Conservation (phyloP, 192 early-diverging fungal species). For the Entophlyctis helioformis region DNA sequence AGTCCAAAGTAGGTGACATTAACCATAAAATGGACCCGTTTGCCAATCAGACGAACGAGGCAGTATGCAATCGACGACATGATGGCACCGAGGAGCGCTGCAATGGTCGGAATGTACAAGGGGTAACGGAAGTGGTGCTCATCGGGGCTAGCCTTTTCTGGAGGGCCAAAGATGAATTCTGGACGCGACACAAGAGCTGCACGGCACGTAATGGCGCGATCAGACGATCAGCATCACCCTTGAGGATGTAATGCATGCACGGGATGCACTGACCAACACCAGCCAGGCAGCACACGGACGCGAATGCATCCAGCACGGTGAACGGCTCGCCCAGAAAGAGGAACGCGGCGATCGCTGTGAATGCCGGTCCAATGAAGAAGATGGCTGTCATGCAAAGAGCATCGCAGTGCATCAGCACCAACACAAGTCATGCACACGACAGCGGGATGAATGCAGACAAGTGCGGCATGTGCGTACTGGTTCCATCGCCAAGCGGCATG, state of each 20-base stretch:
- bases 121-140: too few relatives aligned
- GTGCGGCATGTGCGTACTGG: conserved; percentile 16
- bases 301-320: conserved; percentile 37
- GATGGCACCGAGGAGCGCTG: too few relatives aligned
- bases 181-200: conserved; percentile 7
- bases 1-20: conserved; percentile 70
- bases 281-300: conserved; percentile 39
- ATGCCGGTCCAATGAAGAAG: conserved; percentile 67
- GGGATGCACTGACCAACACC: too few relatives aligned
- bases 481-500: conserved; percentile 62
- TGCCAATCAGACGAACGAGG: conserved; percentile 59
- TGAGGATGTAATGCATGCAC: too few relatives aligned
- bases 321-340: conserved; percentile 53
- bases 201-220: too few relatives aligned
- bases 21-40: conserved; percentile 59
- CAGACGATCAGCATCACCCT: too few relatives aligned
- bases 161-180: conserved; percentile 6
- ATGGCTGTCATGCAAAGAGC: conserved; percentile 31
- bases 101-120: too few relatives aligned
- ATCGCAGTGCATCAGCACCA: too few relatives aligned
- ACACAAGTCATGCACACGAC: too few relatives aligned
- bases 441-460: neutral
- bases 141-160: too few relatives aligned
- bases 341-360: conserved; percentile 57
- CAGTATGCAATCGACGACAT: conserved; percentile 58